phyloP scores from a whole-genome alignment of 2,329 filamentous ascomycete species.

The Fusarium liriodendri region DNA sequence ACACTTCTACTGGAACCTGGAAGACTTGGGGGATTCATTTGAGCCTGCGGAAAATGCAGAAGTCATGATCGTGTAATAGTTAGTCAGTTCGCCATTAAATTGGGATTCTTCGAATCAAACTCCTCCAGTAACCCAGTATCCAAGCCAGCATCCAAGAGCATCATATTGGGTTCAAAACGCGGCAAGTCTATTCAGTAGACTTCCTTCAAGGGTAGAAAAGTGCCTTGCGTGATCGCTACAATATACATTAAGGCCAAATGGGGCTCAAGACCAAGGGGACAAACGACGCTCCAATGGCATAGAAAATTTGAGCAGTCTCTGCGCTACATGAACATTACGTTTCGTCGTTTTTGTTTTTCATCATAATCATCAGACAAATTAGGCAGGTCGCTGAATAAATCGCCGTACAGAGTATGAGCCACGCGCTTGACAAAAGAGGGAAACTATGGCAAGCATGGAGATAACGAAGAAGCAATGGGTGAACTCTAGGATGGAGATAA shows the following conservation, averaged over 20 bases:
- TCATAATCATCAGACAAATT: not conserved
- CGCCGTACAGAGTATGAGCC: not conserved
- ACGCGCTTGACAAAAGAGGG: not conserved
- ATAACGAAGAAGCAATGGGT: rapidly evolving
- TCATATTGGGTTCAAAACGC: too few species aligned
- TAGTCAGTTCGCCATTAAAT: not conserved
- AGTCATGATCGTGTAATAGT: not conserved
- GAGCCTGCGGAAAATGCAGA: not conserved
- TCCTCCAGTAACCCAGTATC: not conserved
- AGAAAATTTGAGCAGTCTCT: not conserved
- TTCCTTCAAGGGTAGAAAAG: too few species aligned
- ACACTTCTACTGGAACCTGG: not conserved
- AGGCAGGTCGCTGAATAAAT: not conserved
- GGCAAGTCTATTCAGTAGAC: too few species aligned
- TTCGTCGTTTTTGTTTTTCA: not conserved
- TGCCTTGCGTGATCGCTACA: too few species aligned
- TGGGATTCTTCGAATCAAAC: not conserved
- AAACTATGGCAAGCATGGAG: not conserved
- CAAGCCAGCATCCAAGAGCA: too few species aligned
- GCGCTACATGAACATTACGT: too few species aligned
- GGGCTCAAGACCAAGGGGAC: not conserved
- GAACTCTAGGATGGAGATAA: not conserved
- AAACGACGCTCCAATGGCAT: not conserved
- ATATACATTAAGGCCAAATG: not conserved
- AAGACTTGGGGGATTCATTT: not conserved